These are phyloP conservation scores for Amaranthus hypochondriacus DNA, from an alignment of 148 eudicot species.

Conservation along the genomic window DNA sequence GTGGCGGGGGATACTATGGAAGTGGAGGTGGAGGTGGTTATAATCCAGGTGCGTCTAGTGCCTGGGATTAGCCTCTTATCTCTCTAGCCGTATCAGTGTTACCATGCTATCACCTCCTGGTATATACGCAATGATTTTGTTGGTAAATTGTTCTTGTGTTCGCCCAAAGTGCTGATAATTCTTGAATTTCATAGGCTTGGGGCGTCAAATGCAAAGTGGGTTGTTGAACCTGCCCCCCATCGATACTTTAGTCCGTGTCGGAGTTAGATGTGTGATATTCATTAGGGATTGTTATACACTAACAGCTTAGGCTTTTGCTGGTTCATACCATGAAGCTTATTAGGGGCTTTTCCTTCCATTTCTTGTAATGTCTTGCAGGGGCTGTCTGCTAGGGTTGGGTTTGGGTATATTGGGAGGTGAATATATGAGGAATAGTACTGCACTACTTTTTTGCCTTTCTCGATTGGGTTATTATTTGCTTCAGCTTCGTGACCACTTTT, in stretches of 20 bases:
- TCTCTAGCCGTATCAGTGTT: slow-evolving; percentile 6
- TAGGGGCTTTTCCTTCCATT: slow-evolving; percentile 18
- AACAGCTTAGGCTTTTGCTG: slow-evolving; percentile 27
- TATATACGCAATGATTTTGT: slow-evolving; percentile 33
- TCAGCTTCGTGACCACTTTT: slow-evolving; percentile 11
- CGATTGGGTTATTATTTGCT: slow-evolving; percentile 23
- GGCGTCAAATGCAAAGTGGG: slow-evolving; percentile 20
- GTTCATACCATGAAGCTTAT: slow-evolving; percentile 7
- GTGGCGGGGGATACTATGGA: slow-evolving; percentile 27
- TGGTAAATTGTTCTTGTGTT: slow-evolving; percentile 26
- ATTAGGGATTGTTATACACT: slow-evolving; percentile 33
- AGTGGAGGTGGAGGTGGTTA: slow-evolving; percentile 39
- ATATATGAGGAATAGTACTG: slow-evolving; percentile 22
- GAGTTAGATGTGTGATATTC: slow-evolving; percentile 31
- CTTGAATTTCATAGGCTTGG: slow-evolving; percentile 19
- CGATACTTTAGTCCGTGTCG: slow-evolving; percentile 22
- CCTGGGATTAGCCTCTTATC: slow-evolving; percentile 56
- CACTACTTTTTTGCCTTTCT: slow-evolving; percentile 17
- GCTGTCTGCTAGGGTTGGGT: slow-evolving; percentile 11
- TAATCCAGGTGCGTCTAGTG: slow-evolving; percentile 54
- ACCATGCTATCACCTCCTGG: slow-evolving; percentile 33
- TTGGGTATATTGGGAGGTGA: slow-evolving; percentile 33
- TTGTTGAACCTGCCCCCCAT: slow-evolving; percentile 10
- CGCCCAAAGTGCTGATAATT: slow-evolving; percentile 23
- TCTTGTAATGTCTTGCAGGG: slow-evolving; percentile 27